Conservation (phyloP, 495 filamentous ascomycete genomes). For the Penicillium riverlandense region DNA sequence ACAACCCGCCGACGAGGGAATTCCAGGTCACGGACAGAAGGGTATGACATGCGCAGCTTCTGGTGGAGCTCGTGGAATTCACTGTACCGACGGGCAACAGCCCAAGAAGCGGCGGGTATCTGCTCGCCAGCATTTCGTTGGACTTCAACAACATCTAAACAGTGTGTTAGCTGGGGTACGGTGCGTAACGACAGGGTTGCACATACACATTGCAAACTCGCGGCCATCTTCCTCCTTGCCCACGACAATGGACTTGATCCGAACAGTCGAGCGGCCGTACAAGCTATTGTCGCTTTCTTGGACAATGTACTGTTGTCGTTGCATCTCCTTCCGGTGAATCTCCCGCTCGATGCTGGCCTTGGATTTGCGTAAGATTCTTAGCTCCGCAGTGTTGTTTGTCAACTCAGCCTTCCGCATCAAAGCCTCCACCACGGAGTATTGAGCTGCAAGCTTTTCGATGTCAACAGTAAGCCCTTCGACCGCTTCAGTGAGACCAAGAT, state of each 20-base stretch:
- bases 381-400: constrained; percentile 90
- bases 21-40: constrained; percentile 79
- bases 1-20: constrained; percentile 89
- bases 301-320: constrained; percentile 92
- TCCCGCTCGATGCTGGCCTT: constrained; percentile 89
- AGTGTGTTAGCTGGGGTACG: constrained; percentile 5
- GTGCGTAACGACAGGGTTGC: not conserved
- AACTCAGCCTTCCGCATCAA: constrained; percentile 90
- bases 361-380: constrained; percentile 89
- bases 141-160: constrained; percentile 75
- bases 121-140: constrained; percentile 81
- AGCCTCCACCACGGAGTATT: constrained; percentile 88
- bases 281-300: constrained; percentile 98
- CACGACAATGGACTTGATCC: constrained; percentile 86
- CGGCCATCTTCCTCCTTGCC: constrained; percentile 87
- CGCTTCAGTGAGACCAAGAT: constrained; percentile 88
- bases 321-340: constrained; percentile 88
- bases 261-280: constrained; percentile 82
- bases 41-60: constrained; percentile 73
- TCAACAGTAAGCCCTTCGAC: constrained; percentile 77
- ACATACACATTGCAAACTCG: constrained; percentile 80
- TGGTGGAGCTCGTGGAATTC: constrained; percentile 96
- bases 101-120: constrained; percentile 80
- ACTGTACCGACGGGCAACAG: constrained; percentile 77
- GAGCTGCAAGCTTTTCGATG: constrained; percentile 80